These are phyloP conservation scores for Gardenia jasminoides DNA, from an alignment of 257 asterid species.

Conservation along the genomic window DNA sequence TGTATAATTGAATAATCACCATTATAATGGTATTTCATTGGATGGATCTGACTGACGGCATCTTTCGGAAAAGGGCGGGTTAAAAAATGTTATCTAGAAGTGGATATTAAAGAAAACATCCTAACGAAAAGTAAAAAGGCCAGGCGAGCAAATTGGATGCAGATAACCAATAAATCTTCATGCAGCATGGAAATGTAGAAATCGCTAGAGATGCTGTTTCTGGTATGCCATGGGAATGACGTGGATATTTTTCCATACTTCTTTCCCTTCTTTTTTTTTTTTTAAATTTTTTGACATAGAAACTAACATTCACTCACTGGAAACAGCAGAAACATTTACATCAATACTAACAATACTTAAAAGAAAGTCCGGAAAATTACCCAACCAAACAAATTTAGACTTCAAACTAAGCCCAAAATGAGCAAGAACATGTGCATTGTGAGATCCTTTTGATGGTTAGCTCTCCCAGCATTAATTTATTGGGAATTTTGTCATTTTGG, in stretches of 20 bases:
- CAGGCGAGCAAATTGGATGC: not conserved
- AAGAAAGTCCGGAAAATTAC: too few species aligned
- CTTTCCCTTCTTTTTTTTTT: too few species aligned
- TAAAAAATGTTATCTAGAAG: not conserved
- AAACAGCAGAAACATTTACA: too few species aligned
- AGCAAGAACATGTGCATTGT: too few species aligned
- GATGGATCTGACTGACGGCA: conserved; percentile 7
- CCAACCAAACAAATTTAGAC: too few species aligned
- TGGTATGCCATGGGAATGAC: conserved; percentile 7
- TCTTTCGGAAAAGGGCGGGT: conserved; percentile 5
- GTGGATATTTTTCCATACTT: not conserved
- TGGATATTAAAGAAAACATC: conserved; percentile 1
- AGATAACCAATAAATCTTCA: not conserved
- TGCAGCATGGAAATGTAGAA: not conserved
- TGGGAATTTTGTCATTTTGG: too few species aligned
- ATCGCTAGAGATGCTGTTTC: conserved; percentile 1
- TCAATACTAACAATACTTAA: too few species aligned
- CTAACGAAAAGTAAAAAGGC: too few species aligned
- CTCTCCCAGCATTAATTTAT: too few species aligned
- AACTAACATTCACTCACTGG: too few species aligned
- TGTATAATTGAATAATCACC: not conserved
- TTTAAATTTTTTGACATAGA: not conserved
- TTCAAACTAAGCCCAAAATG: too few species aligned
- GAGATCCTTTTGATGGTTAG: too few species aligned
- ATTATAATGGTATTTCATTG: not conserved